Evolutionary conservation across 805 yeast species (phyloP).

Genomic region (Tetrapisispora namnaoensis): DNA sequence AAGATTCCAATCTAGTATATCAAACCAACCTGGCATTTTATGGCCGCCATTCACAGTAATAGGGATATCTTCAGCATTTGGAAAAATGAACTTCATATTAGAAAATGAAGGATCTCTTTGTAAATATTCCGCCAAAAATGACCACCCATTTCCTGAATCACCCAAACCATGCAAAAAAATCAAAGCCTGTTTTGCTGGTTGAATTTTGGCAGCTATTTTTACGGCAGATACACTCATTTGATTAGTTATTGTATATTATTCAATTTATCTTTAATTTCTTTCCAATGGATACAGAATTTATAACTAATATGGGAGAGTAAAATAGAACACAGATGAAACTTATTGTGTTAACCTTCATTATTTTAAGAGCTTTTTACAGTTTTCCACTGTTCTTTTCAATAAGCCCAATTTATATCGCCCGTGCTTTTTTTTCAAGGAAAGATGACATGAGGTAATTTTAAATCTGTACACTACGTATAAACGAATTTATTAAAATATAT

Average conservation of each 20-base stretch:
- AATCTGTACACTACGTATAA: too few species aligned
- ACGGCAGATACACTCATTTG: slow-evolving; percentile 14
- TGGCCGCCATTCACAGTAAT: slow-evolving; percentile 59
- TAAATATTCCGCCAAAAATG: slow-evolving; percentile 61
- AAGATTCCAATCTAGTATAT: slow-evolving; percentile 48
- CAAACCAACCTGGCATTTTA: slow-evolving; percentile 82
- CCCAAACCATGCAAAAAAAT: slow-evolving; percentile 88
- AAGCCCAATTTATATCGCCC: too few species aligned
- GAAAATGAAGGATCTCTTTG: slow-evolving; percentile 36
- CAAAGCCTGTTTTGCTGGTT: slow-evolving; percentile 49
- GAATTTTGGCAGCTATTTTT: slow-evolving; percentile 23
- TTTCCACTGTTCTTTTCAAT: too few species aligned
- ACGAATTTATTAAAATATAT: too few species aligned
- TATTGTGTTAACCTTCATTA: too few species aligned
- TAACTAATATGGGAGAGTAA: too few species aligned
- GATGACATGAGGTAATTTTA: too few species aligned
- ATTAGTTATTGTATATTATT: neutral
- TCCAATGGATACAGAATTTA: too few species aligned
- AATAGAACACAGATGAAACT: too few species aligned
- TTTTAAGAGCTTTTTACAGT: too few species aligned
- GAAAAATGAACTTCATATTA: slow-evolving; percentile 70
- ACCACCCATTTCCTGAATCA: slow-evolving; percentile 86
- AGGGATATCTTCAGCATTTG: slow-evolving; percentile 74
- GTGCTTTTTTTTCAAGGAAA: too few species aligned
- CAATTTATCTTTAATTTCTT: neutral